These are phyloP conservation scores for Monosporascus sp. DNA, from an alignment of 2,329 filamentous ascomycete genomes.

Conservation along the genomic window DNA sequence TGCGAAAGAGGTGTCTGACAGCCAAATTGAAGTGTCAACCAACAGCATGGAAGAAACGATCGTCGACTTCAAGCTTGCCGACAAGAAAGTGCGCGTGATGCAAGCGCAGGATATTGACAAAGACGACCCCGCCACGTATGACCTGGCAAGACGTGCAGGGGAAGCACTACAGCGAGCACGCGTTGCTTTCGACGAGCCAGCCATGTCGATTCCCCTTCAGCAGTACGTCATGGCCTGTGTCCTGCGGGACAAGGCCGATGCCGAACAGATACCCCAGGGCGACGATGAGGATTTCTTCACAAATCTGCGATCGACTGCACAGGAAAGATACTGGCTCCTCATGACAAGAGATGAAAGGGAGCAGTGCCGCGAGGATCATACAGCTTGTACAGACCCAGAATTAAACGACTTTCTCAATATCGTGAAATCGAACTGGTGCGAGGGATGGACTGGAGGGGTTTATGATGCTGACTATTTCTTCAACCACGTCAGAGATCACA, in stretches of 20 bases:
- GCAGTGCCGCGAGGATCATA: not conserved
- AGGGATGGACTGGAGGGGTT: not conserved
- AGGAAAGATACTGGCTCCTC: not conserved
- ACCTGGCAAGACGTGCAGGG: not conserved
- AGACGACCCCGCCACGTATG: not conserved
- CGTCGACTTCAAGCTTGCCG: not conserved
- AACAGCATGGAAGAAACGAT: not conserved
- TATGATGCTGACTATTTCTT: slow-evolving; percentile 6
- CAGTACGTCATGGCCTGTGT: slow-evolving; percentile 2
- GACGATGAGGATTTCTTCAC: not conserved
- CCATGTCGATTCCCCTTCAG: slow-evolving; percentile 1
- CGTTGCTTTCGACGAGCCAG: not conserved
- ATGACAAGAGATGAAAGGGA: slow-evolving; percentile 1
- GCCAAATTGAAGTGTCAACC: too few species aligned
- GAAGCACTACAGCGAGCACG: not conserved
- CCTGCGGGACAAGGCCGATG: not conserved
- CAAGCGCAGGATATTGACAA: slow-evolving; percentile 5
- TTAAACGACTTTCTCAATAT: not conserved
- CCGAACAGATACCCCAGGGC: not conserved
- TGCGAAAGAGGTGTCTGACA: too few species aligned
- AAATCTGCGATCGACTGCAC: not conserved
- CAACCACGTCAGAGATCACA: slow-evolving; percentile 7
- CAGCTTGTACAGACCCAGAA: not conserved
- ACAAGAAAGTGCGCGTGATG: slow-evolving; percentile 2
- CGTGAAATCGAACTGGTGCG: slow-evolving; percentile 2